Evolutionary conservation across 2,329 filamentous ascomycete genomes (phyloP).

Genomic region (Leptosphaerulina australis): DNA sequence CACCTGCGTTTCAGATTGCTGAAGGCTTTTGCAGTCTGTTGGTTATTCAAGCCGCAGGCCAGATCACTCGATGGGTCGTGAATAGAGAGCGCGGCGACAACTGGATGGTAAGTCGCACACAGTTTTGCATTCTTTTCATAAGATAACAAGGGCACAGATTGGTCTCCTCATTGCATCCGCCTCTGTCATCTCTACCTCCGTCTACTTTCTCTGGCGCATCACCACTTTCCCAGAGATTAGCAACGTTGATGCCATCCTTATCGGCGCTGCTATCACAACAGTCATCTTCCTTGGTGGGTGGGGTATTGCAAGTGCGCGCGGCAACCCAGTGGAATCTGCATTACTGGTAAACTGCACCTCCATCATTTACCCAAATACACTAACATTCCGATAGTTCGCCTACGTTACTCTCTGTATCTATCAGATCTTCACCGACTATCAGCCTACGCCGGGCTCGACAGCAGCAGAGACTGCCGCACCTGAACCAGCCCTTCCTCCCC

Average conservation of each 20-base stretch:
- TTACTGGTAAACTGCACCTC: too few species aligned
- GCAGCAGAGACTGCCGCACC: conserved; percentile 57
- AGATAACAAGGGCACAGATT: conserved; percentile 67
- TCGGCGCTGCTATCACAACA: conserved; percentile 90
- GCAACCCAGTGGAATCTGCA: conserved; percentile 94
- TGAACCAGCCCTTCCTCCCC: conserved; percentile 91
- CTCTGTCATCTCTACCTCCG: conserved; percentile 87
- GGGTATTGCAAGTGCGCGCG: conserved; percentile 90
- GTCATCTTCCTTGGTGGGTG: conserved; percentile 91
- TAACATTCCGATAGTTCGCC: conserved; percentile 65
- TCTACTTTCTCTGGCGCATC: conserved; percentile 96
- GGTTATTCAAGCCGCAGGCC: conserved; percentile 92
- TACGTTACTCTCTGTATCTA: conserved; percentile 99
- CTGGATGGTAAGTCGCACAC: conserved; percentile 77
- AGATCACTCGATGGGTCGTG: conserved; percentile 93
- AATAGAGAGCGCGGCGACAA: conserved; percentile 92
- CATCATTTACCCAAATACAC: too few species aligned
- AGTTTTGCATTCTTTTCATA: background rate
- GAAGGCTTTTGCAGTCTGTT: conserved; percentile 97
- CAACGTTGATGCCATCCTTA: conserved; percentile 89
- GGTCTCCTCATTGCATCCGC: conserved; percentile 84
- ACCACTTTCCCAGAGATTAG: conserved; percentile 91
- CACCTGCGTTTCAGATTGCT: conserved; percentile 88
- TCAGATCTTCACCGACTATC: conserved; percentile 98
- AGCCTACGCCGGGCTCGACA: conserved; percentile 69